Percentiles rank a stretch among this genome's conserved stretches.
phyloP scores from a whole-genome alignment of 257 asterid genomes.

The Leonotis leonurus region DNA sequence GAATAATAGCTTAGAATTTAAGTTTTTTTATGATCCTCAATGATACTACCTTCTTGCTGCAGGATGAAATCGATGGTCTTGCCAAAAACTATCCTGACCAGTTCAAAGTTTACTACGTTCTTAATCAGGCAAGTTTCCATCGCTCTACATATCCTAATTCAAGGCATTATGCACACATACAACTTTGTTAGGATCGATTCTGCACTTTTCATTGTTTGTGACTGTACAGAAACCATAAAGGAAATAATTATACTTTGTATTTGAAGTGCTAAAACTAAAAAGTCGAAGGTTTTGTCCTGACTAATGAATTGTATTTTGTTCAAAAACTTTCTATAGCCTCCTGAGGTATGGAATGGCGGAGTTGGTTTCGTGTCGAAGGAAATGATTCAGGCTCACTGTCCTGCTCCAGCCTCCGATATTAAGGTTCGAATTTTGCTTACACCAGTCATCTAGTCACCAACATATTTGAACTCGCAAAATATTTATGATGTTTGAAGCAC shows the following conservation, averaged over 20 bases:
- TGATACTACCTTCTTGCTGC: constrained; percentile 15
- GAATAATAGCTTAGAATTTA: background rate
- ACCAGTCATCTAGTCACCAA: too few species aligned
- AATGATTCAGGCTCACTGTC: constrained; percentile 81
- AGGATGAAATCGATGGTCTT: constrained; percentile 74
- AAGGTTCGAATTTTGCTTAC: constrained; percentile 39
- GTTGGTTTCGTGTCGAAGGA: constrained; percentile 84
- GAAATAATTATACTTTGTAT: background rate
- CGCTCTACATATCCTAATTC: background rate
- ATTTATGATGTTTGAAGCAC: background rate
- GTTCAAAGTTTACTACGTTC: constrained; percentile 70
- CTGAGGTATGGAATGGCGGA: constrained; percentile 83
- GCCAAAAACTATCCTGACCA: constrained; percentile 47
- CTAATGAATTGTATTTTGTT: background rate
- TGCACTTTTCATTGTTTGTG: background rate
- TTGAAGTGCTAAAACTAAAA: too few species aligned
- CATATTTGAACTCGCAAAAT: background rate
- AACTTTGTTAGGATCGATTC: background rate
- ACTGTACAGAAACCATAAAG: background rate
- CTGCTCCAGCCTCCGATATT: constrained; percentile 74
- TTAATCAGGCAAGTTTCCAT: constrained; percentile 59
- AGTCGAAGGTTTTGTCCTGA: background rate
- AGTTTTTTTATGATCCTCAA: constrained; percentile 1
- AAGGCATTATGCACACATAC: background rate
- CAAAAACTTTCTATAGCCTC: constrained; percentile 47